phyloP scores from a whole-genome alignment of 148 eudicot species.

The Salicornia ramosissima region DNA sequence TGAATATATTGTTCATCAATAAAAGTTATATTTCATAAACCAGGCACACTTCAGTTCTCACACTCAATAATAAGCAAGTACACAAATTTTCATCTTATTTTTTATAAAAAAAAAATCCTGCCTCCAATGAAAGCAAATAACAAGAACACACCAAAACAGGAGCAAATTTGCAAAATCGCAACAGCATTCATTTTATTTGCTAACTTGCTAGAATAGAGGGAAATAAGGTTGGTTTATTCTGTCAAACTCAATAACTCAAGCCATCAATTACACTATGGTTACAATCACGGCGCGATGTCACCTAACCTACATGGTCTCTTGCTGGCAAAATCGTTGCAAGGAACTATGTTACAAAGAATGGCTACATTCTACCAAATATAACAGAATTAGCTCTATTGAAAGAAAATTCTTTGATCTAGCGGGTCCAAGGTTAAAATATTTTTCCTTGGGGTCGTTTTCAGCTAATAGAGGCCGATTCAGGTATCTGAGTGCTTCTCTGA shows the following conservation, averaged over 20 bases:
- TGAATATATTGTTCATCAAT: no score
- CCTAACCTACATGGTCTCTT: background rate
- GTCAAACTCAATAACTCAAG: background rate
- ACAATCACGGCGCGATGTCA: background rate
- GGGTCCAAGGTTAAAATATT: background rate
- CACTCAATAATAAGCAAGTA: no score
- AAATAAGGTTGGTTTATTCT: no score
- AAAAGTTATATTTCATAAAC: no score
- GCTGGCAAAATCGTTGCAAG: conserved; percentile 6
- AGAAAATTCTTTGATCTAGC: background rate
- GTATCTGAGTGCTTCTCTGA: conserved; percentile 11
- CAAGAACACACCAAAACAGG: background rate
- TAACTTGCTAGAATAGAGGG: no score
- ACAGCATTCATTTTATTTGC: no score
- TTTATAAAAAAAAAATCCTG: background rate
- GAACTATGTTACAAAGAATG: conserved; percentile 12
- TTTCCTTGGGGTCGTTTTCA: background rate
- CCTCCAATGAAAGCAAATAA: background rate
- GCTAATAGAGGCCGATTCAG: background rate
- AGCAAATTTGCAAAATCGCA: background rate
- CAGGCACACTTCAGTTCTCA: no score
- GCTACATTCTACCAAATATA: conserved; percentile 10
- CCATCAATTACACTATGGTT: background rate
- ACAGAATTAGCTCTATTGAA: background rate
- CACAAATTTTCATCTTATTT: no score